phyloP scores from a whole-genome alignment of 441 rosid genomes.

The Populus hybrid region DNA sequence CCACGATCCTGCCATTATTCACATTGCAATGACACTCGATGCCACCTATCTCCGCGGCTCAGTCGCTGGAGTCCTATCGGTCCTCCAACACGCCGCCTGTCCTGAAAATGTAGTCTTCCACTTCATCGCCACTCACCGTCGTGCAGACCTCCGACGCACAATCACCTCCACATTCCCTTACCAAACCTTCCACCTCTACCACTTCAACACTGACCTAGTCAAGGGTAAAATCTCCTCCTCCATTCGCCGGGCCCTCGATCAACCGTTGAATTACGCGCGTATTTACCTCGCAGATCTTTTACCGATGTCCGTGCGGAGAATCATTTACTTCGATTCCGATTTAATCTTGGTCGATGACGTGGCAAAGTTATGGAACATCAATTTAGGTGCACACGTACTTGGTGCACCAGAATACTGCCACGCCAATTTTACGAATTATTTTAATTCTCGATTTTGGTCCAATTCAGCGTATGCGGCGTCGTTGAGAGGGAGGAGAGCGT shows the following conservation, averaged over 20 bases:
- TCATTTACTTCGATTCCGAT: slow-evolving; percentile 74
- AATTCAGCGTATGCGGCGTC: slow-evolving; percentile 35
- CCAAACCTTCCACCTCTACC: slow-evolving; percentile 47
- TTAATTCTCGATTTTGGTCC: slow-evolving; percentile 63
- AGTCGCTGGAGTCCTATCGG: slow-evolving; percentile 55
- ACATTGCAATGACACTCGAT: slow-evolving; percentile 76
- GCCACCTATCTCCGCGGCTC: slow-evolving; percentile 62
- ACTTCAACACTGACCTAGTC: slow-evolving; percentile 49
- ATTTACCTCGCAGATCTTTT: slow-evolving; percentile 73
- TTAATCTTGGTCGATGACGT: slow-evolving; percentile 80
- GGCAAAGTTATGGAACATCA: slow-evolving; percentile 52
- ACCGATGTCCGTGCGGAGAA: slow-evolving; percentile 45
- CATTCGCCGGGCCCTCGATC: slow-evolving; percentile 61
- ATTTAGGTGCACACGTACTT: slow-evolving; percentile 40
- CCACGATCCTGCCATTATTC: slow-evolving; percentile 36
- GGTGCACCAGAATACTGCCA: slow-evolving; percentile 84
- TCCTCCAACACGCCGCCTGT: slow-evolving; percentile 65
- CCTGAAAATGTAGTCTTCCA: slow-evolving; percentile 73
- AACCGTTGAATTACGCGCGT: slow-evolving; percentile 73
- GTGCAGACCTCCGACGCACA: slow-evolving; percentile 38
- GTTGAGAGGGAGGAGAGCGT: slow-evolving; percentile 41
- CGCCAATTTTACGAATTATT: slow-evolving; percentile 68
- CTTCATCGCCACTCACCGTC: slow-evolving; percentile 46
- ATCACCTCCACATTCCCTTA: slow-evolving; percentile 51
- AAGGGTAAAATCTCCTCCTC: slow-evolving; percentile 52